Conservation (phyloP, 768 basidiomycete species). For the Pulveroboletus ravenelii region DNA sequence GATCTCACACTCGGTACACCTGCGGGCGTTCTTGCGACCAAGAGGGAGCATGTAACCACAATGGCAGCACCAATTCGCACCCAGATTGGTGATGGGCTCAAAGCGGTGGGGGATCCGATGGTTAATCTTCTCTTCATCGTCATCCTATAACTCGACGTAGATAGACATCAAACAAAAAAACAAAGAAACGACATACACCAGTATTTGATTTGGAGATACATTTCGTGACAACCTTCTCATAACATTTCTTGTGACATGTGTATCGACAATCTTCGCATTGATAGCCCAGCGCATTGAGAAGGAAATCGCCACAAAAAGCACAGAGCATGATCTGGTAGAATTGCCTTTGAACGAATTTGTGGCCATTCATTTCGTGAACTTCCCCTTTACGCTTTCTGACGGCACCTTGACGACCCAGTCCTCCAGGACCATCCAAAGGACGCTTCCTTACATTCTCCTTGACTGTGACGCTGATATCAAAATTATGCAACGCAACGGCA, state of each 20-base stretch:
- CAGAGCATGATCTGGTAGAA: conserved; percentile 99
- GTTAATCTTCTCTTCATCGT: conserved; percentile 97
- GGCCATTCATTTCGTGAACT: conserved; percentile 99
- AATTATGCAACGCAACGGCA: not conserved
- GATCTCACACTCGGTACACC: conserved; percentile 93
- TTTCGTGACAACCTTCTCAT: conserved; percentile 98
- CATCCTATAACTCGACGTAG: conserved; percentile 52
- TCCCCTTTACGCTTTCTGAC: conserved; percentile 97
- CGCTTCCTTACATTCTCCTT: conserved; percentile 97
- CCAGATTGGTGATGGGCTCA: conserved; percentile 93
- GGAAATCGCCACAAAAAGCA: conserved; percentile 95
- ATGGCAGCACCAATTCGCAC: conserved; percentile 99
- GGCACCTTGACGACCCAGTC: conserved; percentile 95
- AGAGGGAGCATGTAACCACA: conserved; percentile 98
- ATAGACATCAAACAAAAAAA: conserved; percentile 1
- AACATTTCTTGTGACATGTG: conserved; percentile 98
- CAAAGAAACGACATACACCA: conserved; percentile 56
- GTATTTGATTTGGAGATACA: conserved; percentile 97
- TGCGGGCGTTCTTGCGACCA: conserved; percentile 93
- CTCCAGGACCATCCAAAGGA: conserved; percentile 85
- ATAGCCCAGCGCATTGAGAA: conserved; percentile 95
- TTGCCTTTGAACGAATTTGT: conserved; percentile 94
- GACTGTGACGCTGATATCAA: conserved; percentile 46
- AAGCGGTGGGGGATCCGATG: conserved; percentile 99
- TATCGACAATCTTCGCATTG: conserved; percentile 99